These are phyloP conservation scores for Sonneratia caseolaris DNA, from an alignment of 345 rosid genomes.

Conservation along the genomic window DNA sequence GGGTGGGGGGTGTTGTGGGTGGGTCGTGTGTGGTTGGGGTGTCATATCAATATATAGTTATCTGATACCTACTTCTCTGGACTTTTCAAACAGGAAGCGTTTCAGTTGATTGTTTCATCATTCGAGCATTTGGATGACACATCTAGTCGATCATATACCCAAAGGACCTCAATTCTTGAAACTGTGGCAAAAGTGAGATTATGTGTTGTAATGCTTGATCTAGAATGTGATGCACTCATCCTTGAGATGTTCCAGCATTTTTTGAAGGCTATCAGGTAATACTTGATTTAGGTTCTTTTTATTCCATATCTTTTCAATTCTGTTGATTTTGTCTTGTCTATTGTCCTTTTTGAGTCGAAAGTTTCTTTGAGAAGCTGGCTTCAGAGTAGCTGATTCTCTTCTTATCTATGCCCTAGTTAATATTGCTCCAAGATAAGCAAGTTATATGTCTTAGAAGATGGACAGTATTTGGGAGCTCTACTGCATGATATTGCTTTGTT, in stretches of 20 bases:
- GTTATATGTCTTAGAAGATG: neutral
- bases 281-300: slow-evolving; percentile 1
- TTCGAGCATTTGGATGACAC: slow-evolving; percentile 65
- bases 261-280: slow-evolving; percentile 70
- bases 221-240: slow-evolving; percentile 82
- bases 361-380: neutral
- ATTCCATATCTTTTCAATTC: neutral
- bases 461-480: neutral
- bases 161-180: slow-evolving; percentile 81
- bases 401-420: neutral
- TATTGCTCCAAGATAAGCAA: neutral
- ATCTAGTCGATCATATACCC: slow-evolving; percentile 56
- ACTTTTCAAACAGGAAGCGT: slow-evolving; percentile 52
- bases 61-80: slow-evolving; percentile 4
- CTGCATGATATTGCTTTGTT: neutral
- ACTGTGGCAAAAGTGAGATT: slow-evolving; percentile 95
- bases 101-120: slow-evolving; percentile 84
- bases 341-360: neutral
- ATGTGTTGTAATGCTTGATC: slow-evolving; percentile 96
- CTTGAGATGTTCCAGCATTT: slow-evolving; percentile 86
- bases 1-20: too few relatives aligned
- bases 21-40: neutral
- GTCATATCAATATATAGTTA: neutral
- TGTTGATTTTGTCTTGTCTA: neutral
- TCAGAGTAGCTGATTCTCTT: neutral